Evolutionary conservation across 2,329 filamentous ascomycete species (phyloP), one percentile per base, ranked within the genome.

Genomic region (Neoscytalidium dimidiatum): DNA sequence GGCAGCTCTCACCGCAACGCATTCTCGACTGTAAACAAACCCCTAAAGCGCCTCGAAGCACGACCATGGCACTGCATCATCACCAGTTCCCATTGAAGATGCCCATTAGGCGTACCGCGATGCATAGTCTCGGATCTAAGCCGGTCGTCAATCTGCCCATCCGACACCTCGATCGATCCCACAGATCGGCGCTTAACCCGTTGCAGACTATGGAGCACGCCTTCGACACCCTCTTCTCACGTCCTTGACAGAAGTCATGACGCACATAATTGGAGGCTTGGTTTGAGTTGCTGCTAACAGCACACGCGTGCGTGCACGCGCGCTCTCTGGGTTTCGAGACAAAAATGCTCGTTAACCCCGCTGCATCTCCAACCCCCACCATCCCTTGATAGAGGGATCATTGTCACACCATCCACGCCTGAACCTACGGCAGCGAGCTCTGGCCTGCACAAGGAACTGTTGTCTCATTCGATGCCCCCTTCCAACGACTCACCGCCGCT

Each of bases 181-280:
- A 1, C 17, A 44, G 35, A 58, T 60, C 56, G 26, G 51, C 35
- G 38, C 61, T 56, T 64, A 19, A 26, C 61, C 51, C 28, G 17
- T 44, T 56, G 28, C 46, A 53, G 60, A n/a, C 48, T 21, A 5
- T n/a, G 38, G 33, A n/a, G 17, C 38, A n/a, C 33, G 26, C 17
- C 28, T 13, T 13, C 56, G 8, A 28, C 29, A 9, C 41, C 38
- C 61, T 19, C 26, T 53, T 31, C n/a, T 44, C 33, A 17, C 4
- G 7, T 14, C 14, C 35, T 29, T 17, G 13, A 56, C 17, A 62
- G n/a, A 62, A 62, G 61, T 64, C 61, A 64, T 64, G 61, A 64
- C 61, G 61, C 61, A 64, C 41, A 44, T 9, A 23, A 23, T 23
- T 46, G n/a, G 33, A 53, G n/a, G 26, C 26, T 44, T 44, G 49